Conservation (phyloP, 768 basidiomycete species). For the Auriscalpium orientale region DNA sequence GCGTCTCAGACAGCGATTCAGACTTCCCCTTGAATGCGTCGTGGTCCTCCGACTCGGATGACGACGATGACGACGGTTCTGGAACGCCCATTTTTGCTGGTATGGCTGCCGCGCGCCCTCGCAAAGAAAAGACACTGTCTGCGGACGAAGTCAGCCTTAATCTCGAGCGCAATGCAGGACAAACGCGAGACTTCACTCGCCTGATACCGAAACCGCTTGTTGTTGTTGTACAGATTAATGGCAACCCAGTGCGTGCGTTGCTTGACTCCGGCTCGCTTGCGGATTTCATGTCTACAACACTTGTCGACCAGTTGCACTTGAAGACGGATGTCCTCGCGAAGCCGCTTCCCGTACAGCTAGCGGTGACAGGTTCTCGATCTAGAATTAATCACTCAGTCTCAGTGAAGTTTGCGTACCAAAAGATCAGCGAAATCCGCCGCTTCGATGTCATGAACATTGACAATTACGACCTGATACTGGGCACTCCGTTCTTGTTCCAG, state of each 20-base stretch:
- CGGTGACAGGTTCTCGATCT: slow-evolving; percentile 32
- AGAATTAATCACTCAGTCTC: slow-evolving; percentile 25
- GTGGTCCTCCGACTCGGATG: too few species aligned
- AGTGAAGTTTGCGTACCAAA: slow-evolving; percentile 27
- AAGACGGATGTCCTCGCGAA: slow-evolving; percentile 18
- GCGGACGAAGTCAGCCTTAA: not conserved
- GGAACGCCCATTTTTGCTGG: too few species aligned
- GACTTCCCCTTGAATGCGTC: too few species aligned
- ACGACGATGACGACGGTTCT: too few species aligned
- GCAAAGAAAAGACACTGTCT: not conserved
- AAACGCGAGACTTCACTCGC: not conserved
- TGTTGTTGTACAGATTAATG: slow-evolving; percentile 12
- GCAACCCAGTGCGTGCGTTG: slow-evolving; percentile 10
- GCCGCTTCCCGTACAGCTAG: slow-evolving; percentile 31
- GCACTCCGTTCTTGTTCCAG: slow-evolving; percentile 26
- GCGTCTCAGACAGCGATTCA: too few species aligned
- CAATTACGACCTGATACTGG: slow-evolving; percentile 24
- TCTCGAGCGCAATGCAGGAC: not conserved
- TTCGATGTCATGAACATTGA: slow-evolving; percentile 24
- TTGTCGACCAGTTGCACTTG: slow-evolving; percentile 23
- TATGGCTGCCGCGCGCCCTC: not conserved
- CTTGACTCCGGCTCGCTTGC: slow-evolving; percentile 22
- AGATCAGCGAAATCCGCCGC: slow-evolving; percentile 19
- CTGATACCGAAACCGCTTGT: slow-evolving; percentile 9
- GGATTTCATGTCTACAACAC: slow-evolving; percentile 24